phyloP scores from a whole-genome alignment of 2,329 filamentous ascomycete genomes.

The Fusarium sp. region DNA sequence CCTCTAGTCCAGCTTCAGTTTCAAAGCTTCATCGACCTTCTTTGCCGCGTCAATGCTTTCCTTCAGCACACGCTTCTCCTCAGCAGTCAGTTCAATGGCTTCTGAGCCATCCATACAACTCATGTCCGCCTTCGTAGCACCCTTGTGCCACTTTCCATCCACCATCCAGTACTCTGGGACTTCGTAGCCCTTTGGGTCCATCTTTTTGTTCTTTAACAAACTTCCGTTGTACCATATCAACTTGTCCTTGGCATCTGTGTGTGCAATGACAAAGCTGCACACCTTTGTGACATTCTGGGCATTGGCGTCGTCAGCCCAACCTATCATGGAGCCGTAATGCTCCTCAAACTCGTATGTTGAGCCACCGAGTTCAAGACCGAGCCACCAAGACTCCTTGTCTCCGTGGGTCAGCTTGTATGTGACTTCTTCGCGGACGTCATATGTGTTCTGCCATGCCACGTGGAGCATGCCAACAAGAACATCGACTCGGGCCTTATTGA shows the following conservation, averaged over 20 bases:
- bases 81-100: conserved; percentile 1
- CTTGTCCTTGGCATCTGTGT: conserved; percentile 51
- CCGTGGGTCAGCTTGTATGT: conserved; percentile 55
- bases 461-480: conserved; percentile 55
- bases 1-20: neutral
- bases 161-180: conserved; percentile 54
- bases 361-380: conserved; percentile 55
- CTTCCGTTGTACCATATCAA: conserved; percentile 58
- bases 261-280: conserved; percentile 56
- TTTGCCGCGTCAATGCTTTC: conserved; percentile 23
- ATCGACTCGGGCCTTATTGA: conserved; percentile 52
- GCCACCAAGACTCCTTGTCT: conserved; percentile 60
- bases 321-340: conserved; percentile 55
- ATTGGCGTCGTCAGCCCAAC: conserved; percentile 41
- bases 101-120: conserved; percentile 50
- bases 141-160: conserved; percentile 52
- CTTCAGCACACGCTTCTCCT: conserved; percentile 9
- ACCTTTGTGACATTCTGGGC: conserved; percentile 29
- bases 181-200: conserved; percentile 43
- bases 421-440: conserved; percentile 51
- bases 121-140: conserved; percentile 45
- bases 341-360: conserved; percentile 53
- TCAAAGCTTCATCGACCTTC: conserved; percentile 14
- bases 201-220: conserved; percentile 53
- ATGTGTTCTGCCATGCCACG: conserved; percentile 57